Evolutionary conservation across 106 monocot genomes (phyloP).

Genomic region (Phalaenopsis aphrodite): DNA sequence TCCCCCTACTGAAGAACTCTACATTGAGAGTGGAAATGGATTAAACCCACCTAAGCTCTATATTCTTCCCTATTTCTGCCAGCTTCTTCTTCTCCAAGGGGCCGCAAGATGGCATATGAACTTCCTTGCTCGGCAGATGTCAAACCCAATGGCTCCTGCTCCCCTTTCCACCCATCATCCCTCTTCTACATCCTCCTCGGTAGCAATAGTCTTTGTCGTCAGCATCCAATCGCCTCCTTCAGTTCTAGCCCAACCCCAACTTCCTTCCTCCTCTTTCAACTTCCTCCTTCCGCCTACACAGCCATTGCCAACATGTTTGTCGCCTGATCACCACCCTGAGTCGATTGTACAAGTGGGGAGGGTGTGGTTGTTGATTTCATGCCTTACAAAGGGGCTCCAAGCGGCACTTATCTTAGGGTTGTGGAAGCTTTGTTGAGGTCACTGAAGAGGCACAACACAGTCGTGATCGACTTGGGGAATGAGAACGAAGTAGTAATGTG

Average conservation of each 20-base stretch:
- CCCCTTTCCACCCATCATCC: constrained; percentile 5
- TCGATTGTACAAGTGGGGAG: constrained; percentile 19
- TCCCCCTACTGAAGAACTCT: no score
- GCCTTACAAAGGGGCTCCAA: constrained; percentile 56
- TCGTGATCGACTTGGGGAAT: constrained; percentile 48
- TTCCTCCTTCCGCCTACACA: constrained; percentile 15
- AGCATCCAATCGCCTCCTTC: neutral
- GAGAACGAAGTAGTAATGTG: constrained; percentile 53
- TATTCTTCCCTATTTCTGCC: neutral
- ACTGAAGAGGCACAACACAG: constrained; percentile 62
- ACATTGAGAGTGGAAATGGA: neutral
- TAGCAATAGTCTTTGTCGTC: neutral
- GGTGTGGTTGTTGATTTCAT: constrained; percentile 45
- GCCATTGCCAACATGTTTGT: neutral
- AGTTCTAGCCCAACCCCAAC: constrained; percentile 7
- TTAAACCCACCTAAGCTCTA: neutral
- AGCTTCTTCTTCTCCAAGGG: no score
- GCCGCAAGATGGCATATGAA: constrained; percentile 19
- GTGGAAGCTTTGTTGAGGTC: constrained; percentile 58
- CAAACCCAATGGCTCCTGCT: constrained; percentile 6
- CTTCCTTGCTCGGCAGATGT: constrained; percentile 19
- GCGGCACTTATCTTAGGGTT: constrained; percentile 28
- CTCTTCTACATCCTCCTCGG: constrained; percentile 5
- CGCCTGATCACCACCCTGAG: neutral
- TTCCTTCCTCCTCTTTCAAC: constrained; percentile 20